Percentiles rank a stretch among this genome's conserved stretches.
Conservation (phyloP, 805 yeast genomes). For the Komagataella kurtzmanii region DNA sequence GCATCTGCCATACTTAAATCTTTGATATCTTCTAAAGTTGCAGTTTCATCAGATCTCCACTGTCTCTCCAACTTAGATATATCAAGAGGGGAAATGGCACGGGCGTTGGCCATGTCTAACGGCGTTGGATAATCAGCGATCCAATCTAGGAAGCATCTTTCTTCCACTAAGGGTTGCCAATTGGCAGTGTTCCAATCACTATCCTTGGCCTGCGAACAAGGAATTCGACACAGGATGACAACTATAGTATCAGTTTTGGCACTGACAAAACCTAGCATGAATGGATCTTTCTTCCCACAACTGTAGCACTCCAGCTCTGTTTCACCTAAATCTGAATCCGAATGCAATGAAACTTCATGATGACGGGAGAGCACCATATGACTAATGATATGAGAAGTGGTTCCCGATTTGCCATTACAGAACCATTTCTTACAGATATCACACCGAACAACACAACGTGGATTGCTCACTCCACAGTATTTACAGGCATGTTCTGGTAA, state of each 20-base stretch:
- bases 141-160: constrained; percentile 72
- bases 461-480: constrained; percentile 64
- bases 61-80: constrained; percentile 63
- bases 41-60: constrained; percentile 65
- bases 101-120: constrained; percentile 43
- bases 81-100: constrained; percentile 46
- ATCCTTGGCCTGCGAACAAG: constrained; percentile 71
- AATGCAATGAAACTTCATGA: constrained; percentile 59
- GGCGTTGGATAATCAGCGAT: constrained; percentile 59
- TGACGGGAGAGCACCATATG: constrained; percentile 78
- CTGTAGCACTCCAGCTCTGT: constrained; percentile 79
- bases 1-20: constrained; percentile 39
- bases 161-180: constrained; percentile 81
- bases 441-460: constrained; percentile 63
- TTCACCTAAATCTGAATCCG: constrained; percentile 77
- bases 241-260: constrained; percentile 82
- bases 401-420: constrained; percentile 60
- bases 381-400: constrained; percentile 62
- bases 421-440: constrained; percentile 76
- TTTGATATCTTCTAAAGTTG: constrained; percentile 57
- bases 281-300: constrained; percentile 75
- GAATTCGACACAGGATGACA: constrained; percentile 75
- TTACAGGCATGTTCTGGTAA: constrained; percentile 26
- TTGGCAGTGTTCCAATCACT: constrained; percentile 75
- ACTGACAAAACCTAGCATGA: constrained; percentile 73